Percentiles rank a stretch among this genome's conserved stretches.
phyloP scores from a whole-genome alignment of 169 alveolate species.

The Cyclospora cayetanensis region DNA sequence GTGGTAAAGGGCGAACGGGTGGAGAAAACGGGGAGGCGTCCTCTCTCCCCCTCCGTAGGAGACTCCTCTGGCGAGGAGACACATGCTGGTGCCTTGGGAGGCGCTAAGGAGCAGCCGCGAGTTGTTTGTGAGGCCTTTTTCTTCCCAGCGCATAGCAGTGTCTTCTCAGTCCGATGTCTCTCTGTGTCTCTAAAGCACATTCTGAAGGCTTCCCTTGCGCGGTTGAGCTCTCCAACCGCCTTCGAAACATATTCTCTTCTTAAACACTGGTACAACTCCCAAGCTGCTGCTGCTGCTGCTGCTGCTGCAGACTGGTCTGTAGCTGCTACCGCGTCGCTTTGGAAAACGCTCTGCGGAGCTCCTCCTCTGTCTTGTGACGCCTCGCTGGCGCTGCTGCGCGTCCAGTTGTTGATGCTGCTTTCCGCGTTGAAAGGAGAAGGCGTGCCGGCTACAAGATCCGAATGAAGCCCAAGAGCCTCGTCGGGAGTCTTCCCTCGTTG shows the following conservation, averaged over 20 bases:
- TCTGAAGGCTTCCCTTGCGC: background rate
- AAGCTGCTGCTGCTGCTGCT: slow-evolving; percentile 40
- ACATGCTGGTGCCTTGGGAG: no score
- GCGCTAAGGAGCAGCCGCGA: no score
- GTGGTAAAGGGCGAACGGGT: no score
- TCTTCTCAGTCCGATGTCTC: background rate
- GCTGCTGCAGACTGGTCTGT: background rate
- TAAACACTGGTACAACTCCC: slow-evolving; percentile 40
- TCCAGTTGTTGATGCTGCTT: background rate
- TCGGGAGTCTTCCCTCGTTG: no score
- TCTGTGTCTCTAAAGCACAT: slow-evolving; percentile 11
- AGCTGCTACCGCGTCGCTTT: background rate
- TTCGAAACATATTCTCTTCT: slow-evolving; percentile 21
- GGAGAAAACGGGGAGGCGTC: no score
- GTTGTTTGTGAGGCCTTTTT: background rate
- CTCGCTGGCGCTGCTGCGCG: slow-evolving; percentile 8
- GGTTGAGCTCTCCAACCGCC: slow-evolving; percentile 38
- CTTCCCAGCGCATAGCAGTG: background rate
- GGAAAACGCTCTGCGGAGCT: background rate
- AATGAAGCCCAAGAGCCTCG: no score
- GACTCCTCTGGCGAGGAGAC: no score
- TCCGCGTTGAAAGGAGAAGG: no score
- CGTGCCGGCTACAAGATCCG: no score
- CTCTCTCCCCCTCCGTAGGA: no score
- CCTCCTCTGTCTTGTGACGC: background rate